Percentiles rank a stretch among this genome's conserved stretches.
These are phyloP conservation scores for Spathaspora sp. DNA, from an alignment of 805 yeast species.

Conservation along the genomic window DNA sequence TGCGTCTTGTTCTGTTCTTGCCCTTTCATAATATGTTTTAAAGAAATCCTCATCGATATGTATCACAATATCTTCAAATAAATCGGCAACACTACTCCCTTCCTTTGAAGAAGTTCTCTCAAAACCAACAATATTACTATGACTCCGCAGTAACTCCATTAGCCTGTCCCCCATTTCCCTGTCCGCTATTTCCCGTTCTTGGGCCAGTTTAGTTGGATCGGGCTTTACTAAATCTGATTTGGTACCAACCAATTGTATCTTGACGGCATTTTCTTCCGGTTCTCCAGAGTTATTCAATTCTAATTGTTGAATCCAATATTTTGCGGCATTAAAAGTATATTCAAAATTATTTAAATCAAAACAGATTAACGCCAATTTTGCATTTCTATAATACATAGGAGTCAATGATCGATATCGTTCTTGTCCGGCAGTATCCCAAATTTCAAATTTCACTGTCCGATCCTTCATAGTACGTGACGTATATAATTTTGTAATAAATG, in stretches of 20 bases:
- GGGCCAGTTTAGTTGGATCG: too few relatives aligned
- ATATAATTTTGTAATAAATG: constrained; percentile 76
- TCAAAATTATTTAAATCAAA: constrained; percentile 64
- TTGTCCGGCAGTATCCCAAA: constrained; percentile 89
- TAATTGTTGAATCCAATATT: constrained; percentile 88
- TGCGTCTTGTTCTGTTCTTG: neutral
- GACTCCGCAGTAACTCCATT: constrained; percentile 13
- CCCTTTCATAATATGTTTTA: constrained; percentile 13
- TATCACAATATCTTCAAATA: constrained; percentile 30
- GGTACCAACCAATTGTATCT: constrained; percentile 68
- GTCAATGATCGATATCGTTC: constrained; percentile 75
- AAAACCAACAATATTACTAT: constrained; percentile 15
- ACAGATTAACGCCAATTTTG: constrained; percentile 72
- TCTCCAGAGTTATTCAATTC: constrained; percentile 19
- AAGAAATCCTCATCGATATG: constrained; percentile 29
- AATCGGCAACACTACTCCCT: constrained; percentile 53
- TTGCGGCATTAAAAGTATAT: constrained; percentile 61
- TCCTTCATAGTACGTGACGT: constrained; percentile 19
- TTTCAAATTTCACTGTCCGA: constrained; percentile 59
- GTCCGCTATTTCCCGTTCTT: too few relatives aligned
- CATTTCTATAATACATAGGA: constrained; percentile 80
- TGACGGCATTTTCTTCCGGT: constrained; percentile 9
- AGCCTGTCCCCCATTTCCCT: constrained; percentile 10
- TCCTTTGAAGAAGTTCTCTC: constrained; percentile 65
- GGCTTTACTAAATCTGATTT: constrained; percentile 60